Evolutionary conservation across 108 stramenopile species (phyloP).

Genomic region (Chaetoceros muelleri): DNA sequence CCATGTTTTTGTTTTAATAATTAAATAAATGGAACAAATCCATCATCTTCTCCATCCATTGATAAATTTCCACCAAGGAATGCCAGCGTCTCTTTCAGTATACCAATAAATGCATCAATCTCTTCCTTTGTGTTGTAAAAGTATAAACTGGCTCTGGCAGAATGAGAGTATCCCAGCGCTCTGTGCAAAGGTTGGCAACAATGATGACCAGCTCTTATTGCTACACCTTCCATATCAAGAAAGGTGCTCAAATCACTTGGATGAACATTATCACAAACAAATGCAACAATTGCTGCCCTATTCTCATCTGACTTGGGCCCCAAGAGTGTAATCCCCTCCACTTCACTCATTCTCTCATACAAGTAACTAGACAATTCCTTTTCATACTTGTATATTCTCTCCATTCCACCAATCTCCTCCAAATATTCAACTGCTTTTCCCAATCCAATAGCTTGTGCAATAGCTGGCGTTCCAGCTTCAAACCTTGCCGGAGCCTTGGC

Average conservation of each 20-base stretch:
- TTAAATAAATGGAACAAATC: conserved; percentile 68
- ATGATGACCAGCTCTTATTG: conserved; percentile 94
- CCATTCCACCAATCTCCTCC: conserved; percentile 71
- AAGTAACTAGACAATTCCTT: conserved; percentile 75
- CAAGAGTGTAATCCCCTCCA: conserved; percentile 70
- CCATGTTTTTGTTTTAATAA: conserved; percentile 4
- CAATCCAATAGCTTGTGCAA: conserved; percentile 90
- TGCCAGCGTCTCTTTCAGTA: conserved; percentile 48
- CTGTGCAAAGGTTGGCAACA: conserved; percentile 95
- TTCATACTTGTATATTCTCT: conserved; percentile 77
- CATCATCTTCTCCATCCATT: conserved; percentile 25
- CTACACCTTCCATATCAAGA: conserved; percentile 92
- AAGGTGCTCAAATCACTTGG: conserved; percentile 90
- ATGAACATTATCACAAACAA: conserved; percentile 79
- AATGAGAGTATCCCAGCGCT: conserved; percentile 74
- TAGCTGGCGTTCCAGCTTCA: conserved; percentile 95
- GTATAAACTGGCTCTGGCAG: conserved; percentile 75
- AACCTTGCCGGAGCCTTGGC: conserved; percentile 82
- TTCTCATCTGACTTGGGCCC: conserved; percentile 49
- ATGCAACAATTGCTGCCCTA: conserved; percentile 80
- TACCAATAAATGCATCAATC: conserved; percentile 65
- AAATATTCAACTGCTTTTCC: conserved; percentile 87
- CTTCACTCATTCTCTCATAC: conserved; percentile 44
- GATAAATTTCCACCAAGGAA: conserved; percentile 32
- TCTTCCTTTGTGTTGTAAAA: conserved; percentile 89